phyloP scores from a whole-genome alignment of 1,284 basidiomycete species.

The Ustilago crameri region DNA sequence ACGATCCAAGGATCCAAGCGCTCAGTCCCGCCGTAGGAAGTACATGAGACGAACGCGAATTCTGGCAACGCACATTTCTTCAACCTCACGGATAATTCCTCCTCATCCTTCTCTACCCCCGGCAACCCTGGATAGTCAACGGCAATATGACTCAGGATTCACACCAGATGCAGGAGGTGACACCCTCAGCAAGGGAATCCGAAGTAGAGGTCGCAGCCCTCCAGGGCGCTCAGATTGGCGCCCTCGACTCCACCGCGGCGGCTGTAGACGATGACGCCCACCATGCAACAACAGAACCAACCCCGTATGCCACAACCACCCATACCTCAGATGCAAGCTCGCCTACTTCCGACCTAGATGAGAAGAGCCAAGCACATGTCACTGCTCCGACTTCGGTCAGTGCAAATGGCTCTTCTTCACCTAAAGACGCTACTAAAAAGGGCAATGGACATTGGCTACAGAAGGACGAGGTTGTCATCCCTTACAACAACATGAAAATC shows the following conservation, averaged over 20 bases:
- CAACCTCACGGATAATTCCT: too few relatives aligned
- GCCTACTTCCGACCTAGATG: conserved; percentile 12
- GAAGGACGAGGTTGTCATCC: conserved; percentile 41
- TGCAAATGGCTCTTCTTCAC: background rate
- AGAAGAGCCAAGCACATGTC: conserved; percentile 11
- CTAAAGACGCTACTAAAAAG: background rate
- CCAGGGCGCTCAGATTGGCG: conserved; percentile 23
- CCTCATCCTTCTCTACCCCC: too few relatives aligned
- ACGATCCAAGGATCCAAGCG: too few relatives aligned
- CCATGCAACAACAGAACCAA: conserved; percentile 3
- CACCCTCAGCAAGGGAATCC: conserved; percentile 2
- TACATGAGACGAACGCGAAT: too few relatives aligned
- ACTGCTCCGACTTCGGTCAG: background rate
- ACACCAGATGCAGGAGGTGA: conserved; percentile 7
- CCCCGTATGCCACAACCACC: conserved; percentile 11
- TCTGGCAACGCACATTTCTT: too few relatives aligned
- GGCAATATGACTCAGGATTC: conserved; percentile 11
- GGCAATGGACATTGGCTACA: conserved; percentile 51
- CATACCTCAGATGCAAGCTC: conserved; percentile 13
- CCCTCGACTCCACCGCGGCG: conserved; percentile 18
- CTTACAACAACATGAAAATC: conserved; percentile 59
- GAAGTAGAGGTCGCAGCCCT: conserved; percentile 16
- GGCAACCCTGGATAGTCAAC: background rate
- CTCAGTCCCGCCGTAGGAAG: too few relatives aligned
- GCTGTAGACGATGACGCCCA: conserved; percentile 13